Evolutionary conservation across 495 filamentous ascomycete genomes (phyloP).

Genomic region (Haplographium delicatum): DNA sequence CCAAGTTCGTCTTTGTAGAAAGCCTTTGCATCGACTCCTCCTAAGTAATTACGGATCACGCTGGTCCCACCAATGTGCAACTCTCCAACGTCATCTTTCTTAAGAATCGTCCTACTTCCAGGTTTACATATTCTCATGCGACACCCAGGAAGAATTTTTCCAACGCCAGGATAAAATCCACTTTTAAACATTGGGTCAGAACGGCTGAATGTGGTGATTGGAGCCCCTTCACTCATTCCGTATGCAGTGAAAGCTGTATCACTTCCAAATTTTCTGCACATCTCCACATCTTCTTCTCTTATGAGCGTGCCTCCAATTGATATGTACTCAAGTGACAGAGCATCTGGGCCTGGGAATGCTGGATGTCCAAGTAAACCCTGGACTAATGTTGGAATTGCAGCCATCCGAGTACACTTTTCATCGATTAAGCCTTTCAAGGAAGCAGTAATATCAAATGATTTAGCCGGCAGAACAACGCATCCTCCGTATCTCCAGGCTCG

Average conservation of each 20-base stretch:
- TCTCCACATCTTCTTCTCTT: neutral
- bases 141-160: neutral
- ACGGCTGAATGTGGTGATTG: neutral
- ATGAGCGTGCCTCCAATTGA: neutral
- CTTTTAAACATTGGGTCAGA: neutral
- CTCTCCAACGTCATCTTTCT: neutral
- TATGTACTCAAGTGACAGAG: neutral
- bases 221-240: conserved; percentile 4
- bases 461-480: neutral
- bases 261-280: neutral
- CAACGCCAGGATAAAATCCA: neutral
- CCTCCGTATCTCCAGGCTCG: neutral
- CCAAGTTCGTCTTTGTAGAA: conserved; percentile 34
- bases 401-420: neutral
- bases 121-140: neutral
- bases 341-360: neutral
- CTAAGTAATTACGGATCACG: neutral
- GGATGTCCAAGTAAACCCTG: neutral
- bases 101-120: neutral
- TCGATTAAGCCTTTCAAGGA: neutral
- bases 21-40: neutral
- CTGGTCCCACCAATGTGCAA: conserved; percentile 4
- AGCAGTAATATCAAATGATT: neutral
- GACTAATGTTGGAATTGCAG: neutral
- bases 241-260: neutral